Evolutionary conservation across 2,329 filamentous ascomycete species (phyloP).

Genomic region (Pseudogymnoascus pannorum): DNA sequence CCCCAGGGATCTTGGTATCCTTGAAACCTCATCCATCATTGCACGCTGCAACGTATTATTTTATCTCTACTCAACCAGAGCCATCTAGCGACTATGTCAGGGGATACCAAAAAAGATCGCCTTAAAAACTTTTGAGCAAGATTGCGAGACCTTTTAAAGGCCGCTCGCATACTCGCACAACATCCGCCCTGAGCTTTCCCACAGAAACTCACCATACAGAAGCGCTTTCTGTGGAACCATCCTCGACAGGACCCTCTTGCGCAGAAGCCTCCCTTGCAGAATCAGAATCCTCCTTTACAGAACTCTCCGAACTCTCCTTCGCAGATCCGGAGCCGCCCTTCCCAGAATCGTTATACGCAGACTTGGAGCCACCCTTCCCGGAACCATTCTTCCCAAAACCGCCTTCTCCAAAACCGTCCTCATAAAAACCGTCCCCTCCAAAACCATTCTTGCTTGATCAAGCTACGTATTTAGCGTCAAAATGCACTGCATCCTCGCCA

Average conservation of each 20-base stretch:
- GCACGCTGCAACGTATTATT: not conserved
- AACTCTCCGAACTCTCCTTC: too few species aligned
- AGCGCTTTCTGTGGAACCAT: too few species aligned
- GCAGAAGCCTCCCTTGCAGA: too few species aligned
- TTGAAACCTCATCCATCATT: not conserved
- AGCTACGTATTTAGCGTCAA: too few species aligned
- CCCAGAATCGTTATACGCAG: too few species aligned
- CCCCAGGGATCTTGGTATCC: not conserved
- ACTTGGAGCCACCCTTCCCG: slow-evolving; percentile 29
- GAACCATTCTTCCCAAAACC: not conserved
- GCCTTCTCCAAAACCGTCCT: too few species aligned
- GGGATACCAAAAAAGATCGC: not conserved
- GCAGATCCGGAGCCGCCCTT: not conserved
- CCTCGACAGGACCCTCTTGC: too few species aligned
- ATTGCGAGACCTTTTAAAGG: not conserved
- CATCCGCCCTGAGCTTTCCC: too few species aligned
- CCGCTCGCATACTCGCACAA: too few species aligned
- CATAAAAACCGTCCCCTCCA: too few species aligned
- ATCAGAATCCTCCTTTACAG: too few species aligned
- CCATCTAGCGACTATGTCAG: not conserved
- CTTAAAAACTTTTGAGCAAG: not conserved
- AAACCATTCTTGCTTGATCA: too few species aligned
- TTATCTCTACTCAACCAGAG: not conserved
- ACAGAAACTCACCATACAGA: not conserved
- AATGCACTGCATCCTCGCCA: not conserved